These are phyloP conservation scores for Oryza glaberrima DNA, from an alignment of 176 grass and related monocot species.

Conservation along the genomic window DNA sequence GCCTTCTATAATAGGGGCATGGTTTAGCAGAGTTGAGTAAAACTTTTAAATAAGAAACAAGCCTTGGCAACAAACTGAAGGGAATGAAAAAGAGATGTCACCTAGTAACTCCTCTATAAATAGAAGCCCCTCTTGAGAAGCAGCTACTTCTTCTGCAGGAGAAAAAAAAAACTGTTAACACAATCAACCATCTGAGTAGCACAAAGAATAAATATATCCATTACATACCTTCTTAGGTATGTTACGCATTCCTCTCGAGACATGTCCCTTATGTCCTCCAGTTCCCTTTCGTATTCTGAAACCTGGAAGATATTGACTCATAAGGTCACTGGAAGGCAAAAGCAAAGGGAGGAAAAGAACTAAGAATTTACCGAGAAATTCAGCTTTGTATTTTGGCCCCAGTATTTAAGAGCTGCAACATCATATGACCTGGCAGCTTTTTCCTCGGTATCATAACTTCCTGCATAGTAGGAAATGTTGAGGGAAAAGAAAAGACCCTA, in stretches of 20 bases:
- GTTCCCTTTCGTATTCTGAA: slow-evolving; percentile 72
- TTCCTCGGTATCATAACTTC: slow-evolving; percentile 90
- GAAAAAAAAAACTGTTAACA: background rate
- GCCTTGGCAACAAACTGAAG: background rate
- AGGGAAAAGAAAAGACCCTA: slow-evolving; percentile 14
- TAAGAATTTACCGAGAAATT: slow-evolving; percentile 67
- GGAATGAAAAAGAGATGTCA: slow-evolving; percentile 47
- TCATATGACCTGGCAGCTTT: slow-evolving; percentile 94
- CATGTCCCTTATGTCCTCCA: slow-evolving; percentile 65
- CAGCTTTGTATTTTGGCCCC: slow-evolving; percentile 66
- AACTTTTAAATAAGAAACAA: slow-evolving; percentile 29
- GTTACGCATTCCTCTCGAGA: slow-evolving; percentile 85
- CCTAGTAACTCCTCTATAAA: slow-evolving; percentile 98
- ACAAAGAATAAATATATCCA: slow-evolving; percentile 35
- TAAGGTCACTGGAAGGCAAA: slow-evolving; percentile 30
- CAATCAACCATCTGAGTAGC: background rate
- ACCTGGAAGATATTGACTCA: slow-evolving; percentile 44
- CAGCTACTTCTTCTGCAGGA: slow-evolving; percentile 85
- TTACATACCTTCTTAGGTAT: slow-evolving; percentile 80
- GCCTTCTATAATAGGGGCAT: slow-evolving; percentile 60
- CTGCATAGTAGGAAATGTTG: slow-evolving; percentile 48
- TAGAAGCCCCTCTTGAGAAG: slow-evolving; percentile 98
- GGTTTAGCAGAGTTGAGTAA: slow-evolving; percentile 26
- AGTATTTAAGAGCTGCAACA: slow-evolving; percentile 95
- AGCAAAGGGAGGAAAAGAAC: background rate